Percentiles rank a stretch among this genome's conserved stretches.
Evolutionary conservation across 2,329 filamentous ascomycete species (phyloP).

Genomic region (Daldinia sp.): DNA sequence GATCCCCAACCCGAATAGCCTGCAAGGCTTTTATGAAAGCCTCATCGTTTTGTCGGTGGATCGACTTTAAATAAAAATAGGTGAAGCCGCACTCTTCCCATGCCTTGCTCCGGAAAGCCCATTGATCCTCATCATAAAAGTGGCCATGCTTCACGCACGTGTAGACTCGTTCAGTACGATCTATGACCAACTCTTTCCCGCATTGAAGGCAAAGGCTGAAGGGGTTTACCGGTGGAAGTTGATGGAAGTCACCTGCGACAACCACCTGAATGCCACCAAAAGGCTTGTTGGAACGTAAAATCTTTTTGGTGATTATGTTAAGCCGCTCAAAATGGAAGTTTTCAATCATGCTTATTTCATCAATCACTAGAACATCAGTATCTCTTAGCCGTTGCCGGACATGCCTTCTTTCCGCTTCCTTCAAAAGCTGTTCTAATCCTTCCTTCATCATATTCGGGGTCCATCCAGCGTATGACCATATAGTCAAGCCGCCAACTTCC

Average conservation of each 20-base stretch:
- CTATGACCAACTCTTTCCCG: not conserved
- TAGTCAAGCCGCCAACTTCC: not conserved
- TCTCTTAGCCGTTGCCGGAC: not conserved
- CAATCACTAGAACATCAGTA: constrained; percentile 67
- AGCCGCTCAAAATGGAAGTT: constrained; percentile 61
- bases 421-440: not conserved
- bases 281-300: not conserved
- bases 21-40: not conserved
- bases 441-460: not conserved
- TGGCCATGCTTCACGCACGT: constrained; percentile 44
- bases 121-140: constrained; percentile 59
- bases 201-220: not conserved
- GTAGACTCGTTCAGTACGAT: not conserved
- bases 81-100: constrained; percentile 62
- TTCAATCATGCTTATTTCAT: constrained; percentile 72
- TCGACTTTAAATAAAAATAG: constrained; percentile 55
- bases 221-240: not conserved
- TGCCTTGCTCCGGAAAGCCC: constrained; percentile 62
- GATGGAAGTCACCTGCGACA: not conserved
- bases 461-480: not conserved
- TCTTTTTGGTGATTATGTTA: constrained; percentile 54
- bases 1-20: not conserved
- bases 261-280: not conserved
- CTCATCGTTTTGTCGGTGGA: not conserved
- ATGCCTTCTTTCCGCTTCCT: not conserved